Percentiles rank a stretch among this genome's conserved stretches.
phyloP scores from a whole-genome alignment of 208 protist genomes.

The Novymonas esmeraldas region DNA sequence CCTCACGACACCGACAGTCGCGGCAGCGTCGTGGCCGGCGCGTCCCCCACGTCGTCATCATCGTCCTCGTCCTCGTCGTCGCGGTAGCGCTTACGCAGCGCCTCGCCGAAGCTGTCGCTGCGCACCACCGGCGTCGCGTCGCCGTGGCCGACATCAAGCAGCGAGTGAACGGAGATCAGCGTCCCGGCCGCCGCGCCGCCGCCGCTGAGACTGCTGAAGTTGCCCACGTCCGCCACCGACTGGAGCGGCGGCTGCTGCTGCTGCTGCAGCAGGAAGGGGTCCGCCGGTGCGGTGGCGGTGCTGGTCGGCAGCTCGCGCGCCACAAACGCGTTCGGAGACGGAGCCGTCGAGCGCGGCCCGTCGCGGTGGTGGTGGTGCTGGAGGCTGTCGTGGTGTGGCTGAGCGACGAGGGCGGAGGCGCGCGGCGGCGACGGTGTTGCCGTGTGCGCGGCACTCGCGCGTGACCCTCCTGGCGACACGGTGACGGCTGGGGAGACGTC shows the following conservation, averaged over 20 bases:
- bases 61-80: slow-evolving; percentile 69
- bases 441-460: slow-evolving; percentile 18
- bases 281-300: not conserved
- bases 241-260: not conserved
- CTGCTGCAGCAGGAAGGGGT: slow-evolving; percentile 32
- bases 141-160: slow-evolving; percentile 57
- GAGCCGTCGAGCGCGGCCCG: not conserved
- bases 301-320: slow-evolving; percentile 20
- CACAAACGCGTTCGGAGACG: slow-evolving; percentile 1
- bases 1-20: slow-evolving; percentile 10
- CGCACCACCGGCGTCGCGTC: slow-evolving; percentile 29
- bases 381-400: not conserved
- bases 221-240: not conserved
- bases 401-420: not conserved
- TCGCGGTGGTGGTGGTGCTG: not conserved
- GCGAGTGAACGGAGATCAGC: slow-evolving; percentile 43
- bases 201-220: not conserved
- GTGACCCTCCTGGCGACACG: slow-evolving; percentile 8
- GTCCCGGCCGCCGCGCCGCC: not conserved
- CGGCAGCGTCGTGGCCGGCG: slow-evolving; percentile 11
- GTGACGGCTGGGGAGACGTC: not conserved
- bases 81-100: slow-evolving; percentile 80
- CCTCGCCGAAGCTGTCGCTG: slow-evolving; percentile 66
- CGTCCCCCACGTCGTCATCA: slow-evolving; percentile 26
- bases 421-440: not conserved